Evolutionary conservation across 805 yeast species (phyloP), one percentile per base, ranked within the genome.

Genomic region (Cyberlindnera amylophila): DNA sequence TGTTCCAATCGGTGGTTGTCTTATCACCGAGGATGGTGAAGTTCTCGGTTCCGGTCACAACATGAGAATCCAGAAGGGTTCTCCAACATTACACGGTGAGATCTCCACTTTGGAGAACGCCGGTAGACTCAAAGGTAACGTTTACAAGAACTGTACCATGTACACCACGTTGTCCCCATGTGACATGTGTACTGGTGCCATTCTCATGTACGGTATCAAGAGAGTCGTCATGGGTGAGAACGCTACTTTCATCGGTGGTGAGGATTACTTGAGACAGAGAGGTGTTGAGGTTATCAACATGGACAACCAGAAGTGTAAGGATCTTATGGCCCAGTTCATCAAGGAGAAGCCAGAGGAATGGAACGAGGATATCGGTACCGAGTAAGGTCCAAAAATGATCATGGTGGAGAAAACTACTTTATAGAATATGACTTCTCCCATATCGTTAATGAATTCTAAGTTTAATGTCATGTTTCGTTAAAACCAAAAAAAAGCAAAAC

Each of bases 81-180:
- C 95, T 11, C 79, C 96, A 14, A 86, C 83, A 14, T 69, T 91
- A 45, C 99, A 91, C 56, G 99, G 96, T 16, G 99, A 91, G 61
- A 93, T 86, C 54, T 75, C 90, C 10, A 81, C 96, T 8, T 70
- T 93, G 45, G 96, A 89, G 58, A 81, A 86, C 49, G 95, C 96
- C 16, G 98, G 98, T 7, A 76, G 98, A 57, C 70, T 93, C 44
- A 81, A 82, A 17, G 97, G 90, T 4, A 71, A 72, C 17, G 77
- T 75, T 14, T 91, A 91, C 69, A 85, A 83, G 57, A 74, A 81
- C 49, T 84, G 96, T 53, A 93, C 98, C n/a, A 54, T 55, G 57
- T 91, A 89, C 66, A 89, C 97, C 24, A 86, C 96, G 0, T 69
- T 91, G 51, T 86, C 96, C 7, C 97, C 98, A 3, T 91, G 98